Percentiles rank a stretch among this genome's conserved stretches.
phyloP scores from a whole-genome alignment of 2,329 filamentous ascomycete genomes.

The Aspergillus sp. region DNA sequence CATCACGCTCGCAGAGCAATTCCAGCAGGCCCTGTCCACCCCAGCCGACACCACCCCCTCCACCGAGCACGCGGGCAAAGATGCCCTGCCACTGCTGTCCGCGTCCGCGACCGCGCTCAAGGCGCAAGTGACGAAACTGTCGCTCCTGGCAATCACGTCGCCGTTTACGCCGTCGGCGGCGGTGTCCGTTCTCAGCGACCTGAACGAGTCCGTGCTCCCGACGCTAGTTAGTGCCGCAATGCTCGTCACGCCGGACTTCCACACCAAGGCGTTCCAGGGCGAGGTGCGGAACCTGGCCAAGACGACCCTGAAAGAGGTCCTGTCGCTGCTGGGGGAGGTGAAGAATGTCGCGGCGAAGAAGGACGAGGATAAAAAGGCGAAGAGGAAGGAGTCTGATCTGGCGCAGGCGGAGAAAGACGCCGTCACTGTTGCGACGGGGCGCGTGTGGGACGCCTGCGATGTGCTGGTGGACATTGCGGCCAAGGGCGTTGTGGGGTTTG shows the following conservation, averaged over 20 bases:
- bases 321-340: slow-evolving; percentile 60
- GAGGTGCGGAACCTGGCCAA: slow-evolving; percentile 63
- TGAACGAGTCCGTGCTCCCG: slow-evolving; percentile 72
- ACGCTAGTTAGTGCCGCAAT: slow-evolving; percentile 71
- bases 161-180: slow-evolving; percentile 82
- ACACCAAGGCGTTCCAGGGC: slow-evolving; percentile 61
- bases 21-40: slow-evolving; percentile 36
- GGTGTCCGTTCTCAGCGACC: slow-evolving; percentile 65
- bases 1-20: slow-evolving; percentile 38
- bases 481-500: slow-evolving; percentile 67
- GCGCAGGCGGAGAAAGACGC: slow-evolving; percentile 42
- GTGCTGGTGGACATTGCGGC: slow-evolving; percentile 62
- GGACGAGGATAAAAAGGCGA: slow-evolving; percentile 39
- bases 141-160: slow-evolving; percentile 79
- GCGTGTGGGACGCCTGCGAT: slow-evolving; percentile 84
- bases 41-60: slow-evolving; percentile 13
- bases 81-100: slow-evolving; percentile 65
- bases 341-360: slow-evolving; percentile 46
- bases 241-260: slow-evolving; percentile 59
- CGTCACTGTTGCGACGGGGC: slow-evolving; percentile 68
- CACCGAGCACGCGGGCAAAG: slow-evolving; percentile 22
- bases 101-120: slow-evolving; percentile 72
- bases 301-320: slow-evolving; percentile 63
- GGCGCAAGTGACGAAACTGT: slow-evolving; percentile 84
- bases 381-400: slow-evolving; percentile 27